Evolutionary conservation across 1,284 basidiomycete species (phyloP).

Genomic region (Sparassis latifolia): DNA sequence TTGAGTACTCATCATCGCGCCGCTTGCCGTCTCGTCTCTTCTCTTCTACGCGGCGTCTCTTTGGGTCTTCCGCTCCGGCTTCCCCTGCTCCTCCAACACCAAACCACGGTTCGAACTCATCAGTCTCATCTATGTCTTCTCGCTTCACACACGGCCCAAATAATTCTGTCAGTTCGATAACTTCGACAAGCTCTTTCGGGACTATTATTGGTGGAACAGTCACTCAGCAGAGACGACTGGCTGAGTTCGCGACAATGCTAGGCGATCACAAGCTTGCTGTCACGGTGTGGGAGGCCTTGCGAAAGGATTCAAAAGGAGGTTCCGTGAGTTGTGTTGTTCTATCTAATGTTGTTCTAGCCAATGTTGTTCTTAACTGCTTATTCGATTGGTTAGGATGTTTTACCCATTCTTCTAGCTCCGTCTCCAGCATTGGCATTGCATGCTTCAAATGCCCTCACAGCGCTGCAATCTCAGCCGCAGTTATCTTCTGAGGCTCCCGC

Average conservation of each 20-base stretch:
- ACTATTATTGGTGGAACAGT: conserved; percentile 30
- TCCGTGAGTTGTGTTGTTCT: conserved; percentile 41
- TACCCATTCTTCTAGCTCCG: conserved; percentile 63
- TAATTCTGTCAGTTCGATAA: conserved; percentile 28
- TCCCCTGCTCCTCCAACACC: conserved; percentile 38
- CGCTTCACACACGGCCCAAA: conserved; percentile 34
- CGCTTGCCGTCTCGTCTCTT: conserved; percentile 77
- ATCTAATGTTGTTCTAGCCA: background rate
- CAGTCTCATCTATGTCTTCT: conserved; percentile 38
- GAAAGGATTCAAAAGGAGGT: conserved; percentile 76
- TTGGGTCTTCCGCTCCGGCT: conserved; percentile 53
- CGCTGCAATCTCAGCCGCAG: conserved; percentile 16
- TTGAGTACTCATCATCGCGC: conserved; percentile 74
- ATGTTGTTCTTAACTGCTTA: background rate
- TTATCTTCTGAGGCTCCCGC: conserved; percentile 46
- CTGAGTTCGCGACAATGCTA: conserved; percentile 92
- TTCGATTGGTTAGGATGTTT: conserved; percentile 48
- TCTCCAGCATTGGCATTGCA: conserved; percentile 54
- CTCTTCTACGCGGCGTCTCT: conserved; percentile 87
- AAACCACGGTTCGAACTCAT: conserved; percentile 23
- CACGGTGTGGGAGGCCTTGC: conserved; percentile 78
- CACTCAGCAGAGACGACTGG: conserved; percentile 78
- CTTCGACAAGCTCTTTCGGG: conserved; percentile 22
- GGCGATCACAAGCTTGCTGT: conserved; percentile 86
- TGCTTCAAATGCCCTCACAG: conserved; percentile 50